Conservation (phyloP, 1,284 basidiomycete species). For the Rhodotorula sp. region DNA sequence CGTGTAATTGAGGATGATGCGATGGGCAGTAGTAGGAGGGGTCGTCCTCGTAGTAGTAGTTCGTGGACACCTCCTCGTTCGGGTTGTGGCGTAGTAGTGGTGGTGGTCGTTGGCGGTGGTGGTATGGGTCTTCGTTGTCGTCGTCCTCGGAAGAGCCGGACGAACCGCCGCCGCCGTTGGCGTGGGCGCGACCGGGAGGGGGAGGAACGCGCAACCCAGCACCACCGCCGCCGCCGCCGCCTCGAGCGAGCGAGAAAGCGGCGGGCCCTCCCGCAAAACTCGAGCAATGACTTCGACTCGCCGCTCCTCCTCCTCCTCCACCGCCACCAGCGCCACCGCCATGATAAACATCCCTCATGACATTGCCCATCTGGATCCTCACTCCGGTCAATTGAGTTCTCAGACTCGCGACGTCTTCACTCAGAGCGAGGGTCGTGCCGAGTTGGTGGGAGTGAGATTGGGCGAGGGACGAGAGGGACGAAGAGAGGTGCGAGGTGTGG, state of each 20-base stretch:
- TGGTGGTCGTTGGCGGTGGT: not conserved
- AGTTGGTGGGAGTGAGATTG: conserved; percentile 20
- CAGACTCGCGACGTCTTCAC: not conserved
- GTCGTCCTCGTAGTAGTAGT: too few species aligned
- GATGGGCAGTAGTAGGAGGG: too few species aligned
- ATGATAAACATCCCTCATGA: not conserved
- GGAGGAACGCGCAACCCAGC: too few species aligned
- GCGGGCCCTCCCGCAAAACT: too few species aligned
- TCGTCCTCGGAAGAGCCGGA: not conserved
- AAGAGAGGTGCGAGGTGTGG: conserved; percentile 4
- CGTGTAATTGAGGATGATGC: too few species aligned
- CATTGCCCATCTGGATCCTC: not conserved
- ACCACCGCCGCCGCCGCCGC: too few species aligned
- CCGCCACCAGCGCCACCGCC: not conserved
- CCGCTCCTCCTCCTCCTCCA: not conserved
- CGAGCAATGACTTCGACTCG: not conserved
- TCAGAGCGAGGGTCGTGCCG: not conserved
- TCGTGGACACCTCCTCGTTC: too few species aligned
- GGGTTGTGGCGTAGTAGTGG: not conserved
- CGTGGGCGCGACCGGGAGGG: too few species aligned
- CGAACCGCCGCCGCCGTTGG: not conserved
- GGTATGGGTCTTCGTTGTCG: not conserved
- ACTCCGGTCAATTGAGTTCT: not conserved
- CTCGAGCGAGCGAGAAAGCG: too few species aligned
- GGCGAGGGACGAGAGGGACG: conserved; percentile 14